Evolutionary conservation across 228 moss, liverwort and hornwort genomes (phyloP).

Genomic region (Sphagnum magellanicum): DNA sequence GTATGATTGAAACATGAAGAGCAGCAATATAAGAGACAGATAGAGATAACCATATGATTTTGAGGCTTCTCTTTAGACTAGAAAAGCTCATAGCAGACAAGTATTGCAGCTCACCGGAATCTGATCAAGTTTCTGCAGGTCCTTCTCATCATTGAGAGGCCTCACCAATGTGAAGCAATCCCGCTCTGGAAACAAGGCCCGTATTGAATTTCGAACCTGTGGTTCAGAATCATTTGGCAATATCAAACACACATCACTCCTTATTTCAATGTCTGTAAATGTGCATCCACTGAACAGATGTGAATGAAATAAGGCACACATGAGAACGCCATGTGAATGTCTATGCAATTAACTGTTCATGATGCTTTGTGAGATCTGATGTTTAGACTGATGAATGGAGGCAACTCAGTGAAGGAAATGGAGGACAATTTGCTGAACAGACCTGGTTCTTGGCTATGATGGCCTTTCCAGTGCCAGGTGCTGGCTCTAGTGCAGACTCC

Average conservation of each 20-base stretch:
- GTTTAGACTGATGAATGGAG: not conserved
- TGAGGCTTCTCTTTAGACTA: too few relatives aligned
- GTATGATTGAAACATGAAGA: too few relatives aligned
- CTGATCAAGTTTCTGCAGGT: conserved; percentile 73
- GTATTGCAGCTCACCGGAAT: conserved; percentile 42
- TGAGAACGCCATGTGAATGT: too few relatives aligned
- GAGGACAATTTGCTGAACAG: conserved; percentile 1
- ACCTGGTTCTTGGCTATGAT: conserved; percentile 78
- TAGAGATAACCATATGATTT: too few relatives aligned
- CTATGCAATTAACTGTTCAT: too few relatives aligned
- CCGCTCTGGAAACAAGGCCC: conserved; percentile 75
- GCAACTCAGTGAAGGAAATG: not conserved
- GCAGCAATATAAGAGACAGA: not conserved
- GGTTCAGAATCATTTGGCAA: conserved; percentile 1
- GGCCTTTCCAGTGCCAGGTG: conserved; percentile 66
- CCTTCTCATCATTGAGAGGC: conserved; percentile 68
- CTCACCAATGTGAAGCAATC: conserved; percentile 83
- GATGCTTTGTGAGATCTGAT: too few relatives aligned
- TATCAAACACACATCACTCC: not conserved
- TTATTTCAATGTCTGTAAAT: not conserved
- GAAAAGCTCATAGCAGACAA: too few relatives aligned
- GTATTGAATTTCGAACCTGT: conserved; percentile 79
- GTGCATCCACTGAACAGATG: not conserved
- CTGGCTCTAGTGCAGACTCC: conserved; percentile 72
- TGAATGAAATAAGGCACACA: not conserved